phyloP scores from a whole-genome alignment of 164 flowering plant species.

The Magnolia kwangsiensis region DNA sequence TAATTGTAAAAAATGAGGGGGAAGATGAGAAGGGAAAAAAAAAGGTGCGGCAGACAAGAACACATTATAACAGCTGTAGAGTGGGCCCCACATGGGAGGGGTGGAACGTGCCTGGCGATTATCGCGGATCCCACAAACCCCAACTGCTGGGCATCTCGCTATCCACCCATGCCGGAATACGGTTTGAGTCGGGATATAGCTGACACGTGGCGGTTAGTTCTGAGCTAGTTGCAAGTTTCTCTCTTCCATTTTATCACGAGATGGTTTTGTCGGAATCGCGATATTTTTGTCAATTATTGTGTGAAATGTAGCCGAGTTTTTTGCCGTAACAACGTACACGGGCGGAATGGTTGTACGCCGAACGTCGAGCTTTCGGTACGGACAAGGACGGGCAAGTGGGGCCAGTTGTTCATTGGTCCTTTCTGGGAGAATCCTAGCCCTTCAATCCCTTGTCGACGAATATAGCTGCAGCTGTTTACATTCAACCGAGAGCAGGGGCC shows the following conservation, averaged over 20 bases:
- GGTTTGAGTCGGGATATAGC: constrained; percentile 3
- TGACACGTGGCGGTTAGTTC: constrained; percentile 15
- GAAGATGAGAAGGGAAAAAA: neutral
- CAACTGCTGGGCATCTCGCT: constrained; percentile 33
- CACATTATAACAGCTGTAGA: constrained; percentile 49
- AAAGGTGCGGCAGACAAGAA: constrained; percentile 22
- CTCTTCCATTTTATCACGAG: neutral
- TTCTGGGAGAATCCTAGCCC: neutral
- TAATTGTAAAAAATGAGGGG: neutral
- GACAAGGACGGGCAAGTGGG: too few species aligned
- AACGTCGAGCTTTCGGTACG: too few species aligned
- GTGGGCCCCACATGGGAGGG: constrained; percentile 38
- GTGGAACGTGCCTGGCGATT: constrained; percentile 60
- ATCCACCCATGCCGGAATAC: too few species aligned
- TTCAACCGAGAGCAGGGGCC: too few species aligned
- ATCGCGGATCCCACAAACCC: constrained; percentile 48
- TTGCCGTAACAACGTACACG: too few species aligned
- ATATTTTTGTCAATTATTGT: constrained; percentile 1
- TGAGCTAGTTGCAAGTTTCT: neutral
- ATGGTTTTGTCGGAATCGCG: neutral
- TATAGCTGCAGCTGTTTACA: too few species aligned
- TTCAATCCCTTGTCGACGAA: neutral
- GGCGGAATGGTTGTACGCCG: too few species aligned
- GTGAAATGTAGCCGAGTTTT: neutral
- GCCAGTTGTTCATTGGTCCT: too few species aligned